These are phyloP conservation scores for Syncephalastrum racemosum DNA, from an alignment of 371 early-diverging fungal species.

Conservation along the genomic window DNA sequence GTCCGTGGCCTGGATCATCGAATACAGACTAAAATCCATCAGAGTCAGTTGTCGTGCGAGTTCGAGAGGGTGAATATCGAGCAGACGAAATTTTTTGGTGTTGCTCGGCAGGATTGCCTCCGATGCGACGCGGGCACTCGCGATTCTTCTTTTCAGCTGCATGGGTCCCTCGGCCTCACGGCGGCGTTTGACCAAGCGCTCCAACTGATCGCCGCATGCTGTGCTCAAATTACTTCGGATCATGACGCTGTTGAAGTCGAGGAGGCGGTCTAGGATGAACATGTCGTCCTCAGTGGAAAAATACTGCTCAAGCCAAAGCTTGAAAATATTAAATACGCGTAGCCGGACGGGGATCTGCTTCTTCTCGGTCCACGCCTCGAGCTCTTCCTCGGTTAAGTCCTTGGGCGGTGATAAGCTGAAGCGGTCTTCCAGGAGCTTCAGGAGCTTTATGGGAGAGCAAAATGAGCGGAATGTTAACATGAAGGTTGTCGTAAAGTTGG, in stretches of 20 bases:
- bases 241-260: conserved; percentile 66
- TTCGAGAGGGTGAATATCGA: conserved; percentile 90
- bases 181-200: conserved; percentile 58
- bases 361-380: conserved; percentile 75
- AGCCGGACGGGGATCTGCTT: conserved; percentile 82
- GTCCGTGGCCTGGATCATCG: conserved; percentile 80
- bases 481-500: conserved; percentile 77
- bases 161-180: conserved; percentile 44
- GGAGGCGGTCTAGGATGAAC: conserved; percentile 61
- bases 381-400: conserved; percentile 61
- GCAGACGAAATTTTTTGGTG: conserved; percentile 62
- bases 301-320: conserved; percentile 86
- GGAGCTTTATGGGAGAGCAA: conserved; percentile 66
- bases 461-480: conserved; percentile 89
- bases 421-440: conserved; percentile 67
- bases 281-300: conserved; percentile 72
- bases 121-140: conserved; percentile 63
- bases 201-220: conserved; percentile 57
- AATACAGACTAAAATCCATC: conserved; percentile 78
- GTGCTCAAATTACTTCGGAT: conserved; percentile 64
- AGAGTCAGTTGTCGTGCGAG: conserved; percentile 93
- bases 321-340: conserved; percentile 85
- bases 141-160: conserved; percentile 63
- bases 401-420: conserved; percentile 72
- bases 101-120: conserved; percentile 70